Percentiles rank a stretch among this genome's conserved stretches.
phyloP scores from a whole-genome alignment of 2,329 filamentous ascomycete species.

The Tolypocladium pustulatum region DNA sequence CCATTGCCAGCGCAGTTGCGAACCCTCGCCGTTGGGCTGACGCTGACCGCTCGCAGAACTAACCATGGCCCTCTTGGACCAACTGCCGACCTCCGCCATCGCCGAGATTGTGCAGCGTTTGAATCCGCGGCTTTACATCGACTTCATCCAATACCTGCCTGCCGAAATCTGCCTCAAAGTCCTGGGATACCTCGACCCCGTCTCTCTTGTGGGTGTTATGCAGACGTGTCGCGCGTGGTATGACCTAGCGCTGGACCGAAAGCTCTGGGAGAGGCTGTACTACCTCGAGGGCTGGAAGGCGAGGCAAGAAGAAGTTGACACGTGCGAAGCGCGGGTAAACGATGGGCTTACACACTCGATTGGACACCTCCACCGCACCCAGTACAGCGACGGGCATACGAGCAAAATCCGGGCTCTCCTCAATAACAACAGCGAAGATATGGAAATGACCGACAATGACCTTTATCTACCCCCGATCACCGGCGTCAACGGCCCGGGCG shows the following conservation, averaged over 20 bases:
- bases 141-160: slow-evolving; percentile 78
- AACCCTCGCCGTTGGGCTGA: background rate
- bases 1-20: background rate
- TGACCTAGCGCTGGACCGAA: slow-evolving; percentile 66
- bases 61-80: slow-evolving; percentile 66
- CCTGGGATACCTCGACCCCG: slow-evolving; percentile 72
- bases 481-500: slow-evolving; percentile 9
- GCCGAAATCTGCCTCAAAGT: slow-evolving; percentile 86
- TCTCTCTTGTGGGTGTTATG: slow-evolving; percentile 70
- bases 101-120: slow-evolving; percentile 71
- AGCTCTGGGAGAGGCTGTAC: slow-evolving; percentile 79
- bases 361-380: slow-evolving; percentile 30
- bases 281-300: slow-evolving; percentile 77
- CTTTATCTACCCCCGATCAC: slow-evolving; percentile 10
- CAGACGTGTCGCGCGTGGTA: slow-evolving; percentile 76
- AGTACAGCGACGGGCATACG: slow-evolving; percentile 38
- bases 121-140: slow-evolving; percentile 79
- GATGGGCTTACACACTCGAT: slow-evolving; percentile 26
- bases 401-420: slow-evolving; percentile 45
- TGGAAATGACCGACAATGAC: slow-evolving; percentile 34
- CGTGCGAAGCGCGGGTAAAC: slow-evolving; percentile 54
- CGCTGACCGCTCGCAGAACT: slow-evolving; percentile 46
- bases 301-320: slow-evolving; percentile 51
- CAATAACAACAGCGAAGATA: slow-evolving; percentile 36
- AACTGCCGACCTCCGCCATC: slow-evolving; percentile 70